These are phyloP conservation scores for Mortierella sp. DNA, from an alignment of 371 early-diverging fungal genomes.

Conservation along the genomic window DNA sequence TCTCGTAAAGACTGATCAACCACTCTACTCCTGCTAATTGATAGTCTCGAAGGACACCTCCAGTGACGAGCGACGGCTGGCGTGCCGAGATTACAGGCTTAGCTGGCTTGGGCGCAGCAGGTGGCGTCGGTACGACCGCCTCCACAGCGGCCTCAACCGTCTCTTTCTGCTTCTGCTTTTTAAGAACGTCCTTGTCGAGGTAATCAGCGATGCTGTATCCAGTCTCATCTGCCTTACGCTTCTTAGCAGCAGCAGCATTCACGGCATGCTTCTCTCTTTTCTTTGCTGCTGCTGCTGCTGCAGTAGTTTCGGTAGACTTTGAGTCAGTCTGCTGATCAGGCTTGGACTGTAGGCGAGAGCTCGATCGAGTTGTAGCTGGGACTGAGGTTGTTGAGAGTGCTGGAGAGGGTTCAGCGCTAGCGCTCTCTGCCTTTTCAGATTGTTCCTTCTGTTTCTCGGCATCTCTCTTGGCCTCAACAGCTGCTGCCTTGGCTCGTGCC, in stretches of 20 bases:
- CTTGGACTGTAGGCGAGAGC: conserved; percentile 31
- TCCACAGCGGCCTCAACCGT: conserved; percentile 1
- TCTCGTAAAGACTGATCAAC: conserved; percentile 97
- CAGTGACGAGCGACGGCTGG: conserved; percentile 84
- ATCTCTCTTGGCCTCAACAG: conserved; percentile 46
- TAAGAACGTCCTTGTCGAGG: conserved; percentile 58
- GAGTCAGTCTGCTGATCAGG: conserved; percentile 7
- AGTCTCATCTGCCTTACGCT: conserved; percentile 60
- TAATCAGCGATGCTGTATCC: conserved; percentile 70
- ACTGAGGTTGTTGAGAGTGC: too few species aligned
- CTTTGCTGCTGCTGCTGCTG: neutral
- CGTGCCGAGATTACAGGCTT: conserved; percentile 62
- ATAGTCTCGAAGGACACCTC: conserved; percentile 91
- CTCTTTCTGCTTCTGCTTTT: conserved; percentile 41
- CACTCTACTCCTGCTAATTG: conserved; percentile 98
- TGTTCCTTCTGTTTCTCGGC: conserved; percentile 31
- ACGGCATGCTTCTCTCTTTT: conserved; percentile 11
- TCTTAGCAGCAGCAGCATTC: conserved; percentile 34
- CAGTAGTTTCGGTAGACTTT: neutral
- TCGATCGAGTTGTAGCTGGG: conserved; percentile 17
- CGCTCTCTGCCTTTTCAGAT: conserved; percentile 8
- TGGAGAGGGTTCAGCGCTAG: neutral
- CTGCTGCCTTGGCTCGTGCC: conserved; percentile 64
- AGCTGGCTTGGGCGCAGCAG: neutral
- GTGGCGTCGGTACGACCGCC: neutral